phyloP scores from a whole-genome alignment of 202 grass and related monocot genomes.

The Zizania palustris region DNA sequence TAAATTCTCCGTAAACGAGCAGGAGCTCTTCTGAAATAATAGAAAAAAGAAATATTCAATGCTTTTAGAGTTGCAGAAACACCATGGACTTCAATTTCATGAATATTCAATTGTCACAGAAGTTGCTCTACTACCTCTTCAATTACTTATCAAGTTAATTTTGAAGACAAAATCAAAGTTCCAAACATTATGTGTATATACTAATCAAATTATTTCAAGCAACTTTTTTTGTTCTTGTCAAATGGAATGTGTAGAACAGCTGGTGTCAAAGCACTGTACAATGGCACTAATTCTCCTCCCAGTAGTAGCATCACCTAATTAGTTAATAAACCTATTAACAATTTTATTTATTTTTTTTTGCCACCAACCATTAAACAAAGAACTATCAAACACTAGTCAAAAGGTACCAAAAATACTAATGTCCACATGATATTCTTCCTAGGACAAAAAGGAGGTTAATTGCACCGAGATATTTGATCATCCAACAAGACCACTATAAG shows the following conservation, averaged over 20 bases:
- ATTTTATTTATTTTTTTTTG: slow-evolving; percentile 10
- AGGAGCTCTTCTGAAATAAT: too few species aligned
- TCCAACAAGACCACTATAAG: slow-evolving; percentile 55
- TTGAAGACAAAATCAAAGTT: too few species aligned
- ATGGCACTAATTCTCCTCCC: background rate
- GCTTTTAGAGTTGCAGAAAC: too few species aligned
- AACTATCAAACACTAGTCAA: slow-evolving; percentile 42
- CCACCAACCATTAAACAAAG: slow-evolving; percentile 31
- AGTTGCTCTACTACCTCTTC: too few species aligned
- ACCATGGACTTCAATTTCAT: too few species aligned
- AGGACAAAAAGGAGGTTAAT: slow-evolving; percentile 24
- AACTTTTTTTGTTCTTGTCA: slow-evolving; percentile 20
- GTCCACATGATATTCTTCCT: slow-evolving; percentile 30
- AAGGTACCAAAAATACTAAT: slow-evolving; percentile 29
- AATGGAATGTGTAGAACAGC: slow-evolving; percentile 26
- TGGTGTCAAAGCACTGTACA: slow-evolving; percentile 22
- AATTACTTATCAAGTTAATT: too few species aligned
- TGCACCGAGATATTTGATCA: slow-evolving; percentile 43
- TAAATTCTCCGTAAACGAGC: too few species aligned
- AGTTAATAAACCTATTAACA: slow-evolving; percentile 20
- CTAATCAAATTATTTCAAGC: background rate
- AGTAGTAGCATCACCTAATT: background rate
- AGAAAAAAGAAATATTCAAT: too few species aligned
- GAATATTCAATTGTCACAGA: too few species aligned
- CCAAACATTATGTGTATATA: background rate